Percentiles rank a stretch among this genome's conserved stretches.
Conservation (phyloP, 208 protist species). For the Crithidia thermophila region DNA sequence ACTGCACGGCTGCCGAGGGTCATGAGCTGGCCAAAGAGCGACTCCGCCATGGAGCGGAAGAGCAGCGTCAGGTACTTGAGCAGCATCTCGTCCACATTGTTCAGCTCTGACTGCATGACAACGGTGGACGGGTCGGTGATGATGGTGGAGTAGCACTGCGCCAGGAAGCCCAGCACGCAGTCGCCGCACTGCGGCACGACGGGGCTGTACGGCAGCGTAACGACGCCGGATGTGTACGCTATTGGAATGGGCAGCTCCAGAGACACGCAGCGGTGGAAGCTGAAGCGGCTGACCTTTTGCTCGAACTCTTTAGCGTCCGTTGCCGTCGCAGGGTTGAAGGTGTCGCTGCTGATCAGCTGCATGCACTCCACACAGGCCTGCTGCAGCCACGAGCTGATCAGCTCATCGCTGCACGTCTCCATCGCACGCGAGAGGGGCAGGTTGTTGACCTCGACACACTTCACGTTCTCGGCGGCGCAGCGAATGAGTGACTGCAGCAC, state of each 20-base stretch:
- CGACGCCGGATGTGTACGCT: slow-evolving; percentile 42
- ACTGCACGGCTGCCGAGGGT: slow-evolving; percentile 48
- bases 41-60: slow-evolving; percentile 83
- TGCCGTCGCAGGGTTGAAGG: slow-evolving; percentile 55
- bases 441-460: slow-evolving; percentile 70
- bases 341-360: slow-evolving; percentile 67
- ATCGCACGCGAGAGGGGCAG: slow-evolving; percentile 72
- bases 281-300: slow-evolving; percentile 61
- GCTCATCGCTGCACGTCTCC: slow-evolving; percentile 75
- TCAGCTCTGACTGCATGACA: slow-evolving; percentile 85
- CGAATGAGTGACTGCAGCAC: slow-evolving; percentile 64
- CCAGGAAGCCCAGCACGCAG: slow-evolving; percentile 63
- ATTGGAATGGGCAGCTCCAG: slow-evolving; percentile 69
- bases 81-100: slow-evolving; percentile 92
- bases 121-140: slow-evolving; percentile 55
- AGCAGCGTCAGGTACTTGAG: slow-evolving; percentile 89
- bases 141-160: slow-evolving; percentile 78
- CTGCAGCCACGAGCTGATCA: slow-evolving; percentile 85
- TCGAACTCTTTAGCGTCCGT: slow-evolving; percentile 56
- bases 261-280: slow-evolving; percentile 57
- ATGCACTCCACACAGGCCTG: slow-evolving; percentile 70
- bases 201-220: slow-evolving; percentile 74
- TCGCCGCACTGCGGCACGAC: slow-evolving; percentile 72
- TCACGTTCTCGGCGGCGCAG: slow-evolving; percentile 63
- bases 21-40: slow-evolving; percentile 70